phyloP scores from a whole-genome alignment of 2,329 filamentous ascomycete genomes.

The Diaporthe vaccinii region DNA sequence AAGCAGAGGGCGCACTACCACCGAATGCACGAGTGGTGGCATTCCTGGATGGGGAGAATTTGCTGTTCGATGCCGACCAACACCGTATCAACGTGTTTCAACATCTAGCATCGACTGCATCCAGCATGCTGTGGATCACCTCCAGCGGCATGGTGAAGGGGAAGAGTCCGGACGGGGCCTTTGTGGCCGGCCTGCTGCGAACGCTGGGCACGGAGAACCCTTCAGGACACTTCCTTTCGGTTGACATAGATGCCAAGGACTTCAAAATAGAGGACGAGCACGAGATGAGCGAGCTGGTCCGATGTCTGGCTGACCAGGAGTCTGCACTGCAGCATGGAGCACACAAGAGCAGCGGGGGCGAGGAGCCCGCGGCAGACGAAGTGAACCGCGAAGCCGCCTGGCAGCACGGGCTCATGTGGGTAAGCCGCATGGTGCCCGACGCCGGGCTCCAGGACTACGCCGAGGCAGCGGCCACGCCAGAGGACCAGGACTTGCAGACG shows the following conservation, averaged over 20 bases:
- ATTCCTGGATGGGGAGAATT: too few species aligned
- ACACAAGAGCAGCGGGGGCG: neutral
- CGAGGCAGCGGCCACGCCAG: neutral
- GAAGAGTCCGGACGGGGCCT: conserved; percentile 42
- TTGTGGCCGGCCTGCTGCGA: conserved; percentile 46
- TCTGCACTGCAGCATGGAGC: conserved; percentile 25
- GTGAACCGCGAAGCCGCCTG: conserved; percentile 48
- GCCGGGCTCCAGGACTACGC: neutral
- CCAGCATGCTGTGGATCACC: too few species aligned
- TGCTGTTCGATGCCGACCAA: too few species aligned
- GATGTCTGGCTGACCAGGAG: conserved; percentile 41
- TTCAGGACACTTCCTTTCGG: conserved; percentile 41
- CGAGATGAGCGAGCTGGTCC: conserved; percentile 37
- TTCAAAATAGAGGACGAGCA: conserved; percentile 20
- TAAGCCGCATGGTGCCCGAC: conserved; percentile 43
- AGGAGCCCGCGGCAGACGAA: conserved; percentile 12
- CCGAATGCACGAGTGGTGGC: too few species aligned
- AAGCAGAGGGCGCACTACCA: too few species aligned
- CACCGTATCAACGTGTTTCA: too few species aligned
- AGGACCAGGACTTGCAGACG: neutral
- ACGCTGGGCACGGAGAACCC: conserved; percentile 47
- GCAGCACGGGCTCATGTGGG: conserved; percentile 48
- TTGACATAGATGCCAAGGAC: conserved; percentile 44
- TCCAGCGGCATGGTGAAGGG: conserved; percentile 44
- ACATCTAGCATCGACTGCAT: too few species aligned